Evolutionary conservation across 2,329 filamentous ascomycete species (phyloP), one percentile per base, ranked within the genome.

Genomic region (Sarocladiaceae sp.): DNA sequence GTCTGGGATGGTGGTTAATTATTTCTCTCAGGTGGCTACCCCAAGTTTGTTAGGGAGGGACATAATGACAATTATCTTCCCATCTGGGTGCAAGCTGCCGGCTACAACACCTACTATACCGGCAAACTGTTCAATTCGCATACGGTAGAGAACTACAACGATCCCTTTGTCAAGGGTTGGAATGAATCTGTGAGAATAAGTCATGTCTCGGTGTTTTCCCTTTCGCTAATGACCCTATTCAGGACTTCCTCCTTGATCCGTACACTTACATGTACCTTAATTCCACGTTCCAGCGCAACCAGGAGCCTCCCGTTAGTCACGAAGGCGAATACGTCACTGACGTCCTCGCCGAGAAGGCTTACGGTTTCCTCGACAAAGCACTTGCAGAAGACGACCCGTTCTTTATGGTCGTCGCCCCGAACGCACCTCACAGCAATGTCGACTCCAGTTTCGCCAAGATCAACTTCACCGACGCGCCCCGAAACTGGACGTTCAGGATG

Each of bases 111-210:
- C 0, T 86, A 84, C 54, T 88, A 87, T 53, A 78, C 76, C 0
- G 84, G 81, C n/a, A 88, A 88, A 55, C 66, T 86, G 4, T 82
- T 83, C 63, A 88, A 88, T 51, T 68, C 72, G 0, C 81, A 85
- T 43, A 75, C 66, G 0, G 66, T 75, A 2, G 54, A 68, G 1
- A 86, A 83, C 47, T 87, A 84, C 55, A 63, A 82, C 54, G 64
- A 67, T 3, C 74, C 81, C 0, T 69, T 63, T 33, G 69, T 74
- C 0, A 69, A 67, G 1, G 82, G 81, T 1, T 86, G 78, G 68
- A 83, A 70, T 11, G 69, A 67, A 6, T 77, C 73, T 50, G 50
- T 52, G 33, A 43, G 45, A 16, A 5, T 19, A 4, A 6, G 10
- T n/a, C 26, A n/a, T n/a, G n/a, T n/a, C n/a, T n/a, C n/a, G n/a